Conservation (phyloP, 495 filamentous ascomycete species). For the Chaetomidium leptoderma region DNA sequence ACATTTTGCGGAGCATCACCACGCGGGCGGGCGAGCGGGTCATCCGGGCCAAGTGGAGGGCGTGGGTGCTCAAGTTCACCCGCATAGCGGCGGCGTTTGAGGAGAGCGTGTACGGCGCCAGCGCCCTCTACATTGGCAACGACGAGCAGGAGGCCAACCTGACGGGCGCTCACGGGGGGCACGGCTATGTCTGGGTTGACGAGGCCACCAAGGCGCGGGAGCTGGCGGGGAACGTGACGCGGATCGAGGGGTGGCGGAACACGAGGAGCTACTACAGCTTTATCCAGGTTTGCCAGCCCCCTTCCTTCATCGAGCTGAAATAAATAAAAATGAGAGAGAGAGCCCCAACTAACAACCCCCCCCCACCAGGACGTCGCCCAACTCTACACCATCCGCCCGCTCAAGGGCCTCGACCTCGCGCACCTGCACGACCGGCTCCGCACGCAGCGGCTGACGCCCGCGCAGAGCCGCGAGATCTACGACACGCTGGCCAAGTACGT, state of each 20-base stretch:
- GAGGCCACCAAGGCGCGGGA: constrained; percentile 75
- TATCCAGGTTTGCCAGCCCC: constrained; percentile 60
- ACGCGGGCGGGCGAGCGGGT: constrained; percentile 85
- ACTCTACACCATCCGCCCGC: constrained; percentile 62
- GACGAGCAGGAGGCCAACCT: constrained; percentile 58
- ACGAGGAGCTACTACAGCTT: constrained; percentile 93
- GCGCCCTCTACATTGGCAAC: constrained; percentile 81
- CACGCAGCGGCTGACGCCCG: constrained; percentile 64
- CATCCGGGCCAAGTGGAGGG: constrained; percentile 83
- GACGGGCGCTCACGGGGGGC: constrained; percentile 51
- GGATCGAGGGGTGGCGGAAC: constrained; percentile 94
- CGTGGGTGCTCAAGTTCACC: constrained; percentile 86
- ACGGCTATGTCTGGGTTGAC: constrained; percentile 94
- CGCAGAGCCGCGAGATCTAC: constrained; percentile 74
- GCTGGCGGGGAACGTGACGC: constrained; percentile 78
- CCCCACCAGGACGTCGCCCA: constrained; percentile 54
- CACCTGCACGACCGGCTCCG: constrained; percentile 91
- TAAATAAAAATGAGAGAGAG: too few relatives aligned
- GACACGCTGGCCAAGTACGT: constrained; percentile 70
- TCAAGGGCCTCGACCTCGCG: constrained; percentile 78
- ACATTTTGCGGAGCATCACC: constrained; percentile 74
- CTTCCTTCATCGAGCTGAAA: neutral
- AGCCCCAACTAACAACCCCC: constrained; percentile 1
- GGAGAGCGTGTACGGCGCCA: constrained; percentile 87
- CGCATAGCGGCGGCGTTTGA: constrained; percentile 91